Base-by-base conservation (phyloP, 1,284 basidiomycete genomes). In the Papiliotrema fonsecae region DNA sequence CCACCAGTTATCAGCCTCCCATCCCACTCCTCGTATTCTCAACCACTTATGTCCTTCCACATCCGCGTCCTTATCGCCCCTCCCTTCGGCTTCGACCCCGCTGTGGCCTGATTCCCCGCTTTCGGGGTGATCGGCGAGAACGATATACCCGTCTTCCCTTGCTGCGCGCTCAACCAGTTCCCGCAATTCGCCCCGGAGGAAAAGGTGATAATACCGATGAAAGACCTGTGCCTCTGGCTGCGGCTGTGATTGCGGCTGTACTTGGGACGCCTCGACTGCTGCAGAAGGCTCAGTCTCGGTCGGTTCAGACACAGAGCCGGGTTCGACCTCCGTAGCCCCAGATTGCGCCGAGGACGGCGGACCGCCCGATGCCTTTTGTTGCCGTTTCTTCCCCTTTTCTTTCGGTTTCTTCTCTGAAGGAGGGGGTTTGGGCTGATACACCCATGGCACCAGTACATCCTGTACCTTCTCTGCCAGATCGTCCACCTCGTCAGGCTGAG, bases 201-300 rank as follows among this genome's bases (percentile, higher is more conserved):
- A 97, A 78, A 97, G 86, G 67, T 97, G 93, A 66, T 97, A 97
- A 66, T 94, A 97, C 48, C 92, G 80, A 64, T 91, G 82, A 73
- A 83, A 87, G 6, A 87, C 78, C 49, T 61, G 73, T 58, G 47
- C 18, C 34, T 57, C 48, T 3, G 25, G 18, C 16, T 40, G 24
- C 14, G 9, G 27, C 1, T 25, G 19, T 32, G 11, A 32, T 18
- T 31, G 6, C n/a, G 44, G 32, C 18, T 19, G 28, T 11, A n/a
- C n/a, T n/a, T n/a, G n/a, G n/a, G n/a, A n/a, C n/a, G n/a, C n/a
- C n/a, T n/a, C n/a, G n/a, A n/a, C n/a, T n/a, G n/a, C n/a, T n/a
- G n/a, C n/a, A n/a, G n/a, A n/a, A n/a, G n/a, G n/a, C n/a, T n/a
- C n/a, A n/a, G n/a, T n/a, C n/a, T n/a, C n/a, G n/a, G n/a, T n/a